These are phyloP conservation scores for Vicia faba DNA, from an alignment of 306 rosid genomes.

Conservation along the genomic window DNA sequence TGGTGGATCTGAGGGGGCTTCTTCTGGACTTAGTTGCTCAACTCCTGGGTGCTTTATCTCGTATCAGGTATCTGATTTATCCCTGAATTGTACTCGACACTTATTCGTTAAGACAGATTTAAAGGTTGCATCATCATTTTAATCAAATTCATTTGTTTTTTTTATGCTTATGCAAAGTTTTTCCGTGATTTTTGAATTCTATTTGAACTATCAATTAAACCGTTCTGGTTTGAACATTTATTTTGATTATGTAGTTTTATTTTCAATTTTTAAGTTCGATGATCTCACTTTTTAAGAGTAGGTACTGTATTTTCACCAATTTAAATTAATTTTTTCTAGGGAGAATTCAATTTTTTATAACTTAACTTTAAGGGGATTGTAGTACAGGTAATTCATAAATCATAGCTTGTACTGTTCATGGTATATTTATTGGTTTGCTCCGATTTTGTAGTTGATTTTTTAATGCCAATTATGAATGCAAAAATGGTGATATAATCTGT, in stretches of 20 bases:
- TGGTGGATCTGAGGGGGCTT: constrained; percentile 97
- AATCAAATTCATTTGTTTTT: constrained; percentile 20
- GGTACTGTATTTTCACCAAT: constrained; percentile 11
- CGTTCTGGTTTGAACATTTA: constrained; percentile 17
- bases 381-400: background rate
- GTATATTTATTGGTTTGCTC: constrained; percentile 10
- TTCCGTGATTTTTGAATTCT: constrained; percentile 22
- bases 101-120: constrained; percentile 28
- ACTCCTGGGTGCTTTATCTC: constrained; percentile 94
- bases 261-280: constrained; percentile 10
- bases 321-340: background rate
- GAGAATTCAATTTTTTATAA: constrained; percentile 10
- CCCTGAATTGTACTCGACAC: constrained; percentile 18
- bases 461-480: constrained; percentile 16
- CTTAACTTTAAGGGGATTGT: constrained; percentile 7
- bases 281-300: constrained; percentile 24
- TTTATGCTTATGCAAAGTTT: background rate
- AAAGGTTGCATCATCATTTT: constrained; percentile 22
- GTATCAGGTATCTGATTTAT: constrained; percentile 76
- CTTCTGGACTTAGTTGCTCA: constrained; percentile 99
- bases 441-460: constrained; percentile 19
- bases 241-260: constrained; percentile 15
- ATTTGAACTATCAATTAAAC: constrained; percentile 12
- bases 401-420: background rate
- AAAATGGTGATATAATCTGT: constrained; percentile 6